Evolutionary conservation across 331 rosid species (phyloP), one percentile per base, ranked within the genome.

Genomic region (Prunus yedoensis): DNA sequence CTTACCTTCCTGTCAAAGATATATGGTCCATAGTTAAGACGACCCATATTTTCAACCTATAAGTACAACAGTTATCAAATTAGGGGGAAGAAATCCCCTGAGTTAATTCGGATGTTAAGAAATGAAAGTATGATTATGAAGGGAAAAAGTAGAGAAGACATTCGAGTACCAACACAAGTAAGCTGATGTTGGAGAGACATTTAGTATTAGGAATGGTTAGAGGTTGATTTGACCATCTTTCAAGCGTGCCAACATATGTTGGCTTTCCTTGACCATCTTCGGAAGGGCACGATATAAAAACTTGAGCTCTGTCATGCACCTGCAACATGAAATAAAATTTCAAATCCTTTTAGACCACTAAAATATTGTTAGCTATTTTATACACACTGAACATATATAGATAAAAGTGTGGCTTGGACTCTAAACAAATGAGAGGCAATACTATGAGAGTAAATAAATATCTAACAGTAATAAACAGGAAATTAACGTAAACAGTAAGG

Each of bases 291-390:
- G 85, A 82, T 63, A 90, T 63, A 71, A 94, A 89, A 54, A 94
- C 92, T 82, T 94, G 97, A 80, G 96, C 99, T 81, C 99, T 91
- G 91, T 94, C 99, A 82, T 87, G 92, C 78, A 94, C 82, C 99
- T 94, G 92, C 85, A 83, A 66, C 46, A 50, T 64, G 45, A 32
- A 50, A 70, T 25, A 67, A 58, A 47, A 58, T 68, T 54, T 70
- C 68, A 57, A 59, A 65, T 49, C 74, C 70, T 80, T 60, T 71
- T 38, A 21, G 43, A 67, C 46, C 68, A 58, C 54, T 30, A 11
- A 21, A 47, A 58, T 3, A 58, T 47, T 32, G 14, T 52, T 16
- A 3, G 64, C 27, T 53, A 70, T 18, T 30, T 28, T 32, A 35
- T 38, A 32, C 10, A 52, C 53, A 30, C 35, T 53, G 49, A 71